These are phyloP conservation scores for Hyphopichia homilentoma DNA, from an alignment of 805 yeast species.

Conservation along the genomic window DNA sequence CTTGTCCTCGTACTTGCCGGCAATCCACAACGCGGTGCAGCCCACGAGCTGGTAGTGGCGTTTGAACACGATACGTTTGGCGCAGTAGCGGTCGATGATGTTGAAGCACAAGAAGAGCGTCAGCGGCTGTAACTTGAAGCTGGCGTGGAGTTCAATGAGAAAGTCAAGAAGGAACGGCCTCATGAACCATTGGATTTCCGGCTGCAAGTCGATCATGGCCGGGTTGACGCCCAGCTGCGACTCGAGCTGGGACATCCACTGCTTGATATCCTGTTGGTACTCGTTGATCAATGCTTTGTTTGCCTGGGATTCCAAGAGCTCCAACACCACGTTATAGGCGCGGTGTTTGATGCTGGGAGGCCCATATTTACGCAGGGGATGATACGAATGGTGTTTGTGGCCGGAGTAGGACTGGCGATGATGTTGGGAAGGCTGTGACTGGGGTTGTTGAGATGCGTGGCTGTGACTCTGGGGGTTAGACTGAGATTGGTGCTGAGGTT, in stretches of 20 bases:
- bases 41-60: constrained; percentile 46
- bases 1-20: constrained; percentile 55
- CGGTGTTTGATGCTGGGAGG: constrained; percentile 27
- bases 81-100: constrained; percentile 44
- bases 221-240: constrained; percentile 39
- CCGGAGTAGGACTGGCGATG: neutral
- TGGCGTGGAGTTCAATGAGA: constrained; percentile 40
- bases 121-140: constrained; percentile 38
- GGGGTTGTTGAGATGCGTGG: constrained; percentile 5
- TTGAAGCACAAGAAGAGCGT: constrained; percentile 42
- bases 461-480: no score
- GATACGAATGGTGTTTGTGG: neutral
- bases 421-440: neutral
- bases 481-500: no score
- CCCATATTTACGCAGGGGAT: constrained; percentile 13
- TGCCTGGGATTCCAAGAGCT: constrained; percentile 43
- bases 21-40: constrained; percentile 46
- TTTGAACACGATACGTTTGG: constrained; percentile 44
- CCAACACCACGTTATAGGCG: constrained; percentile 42
- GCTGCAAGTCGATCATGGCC: constrained; percentile 48
- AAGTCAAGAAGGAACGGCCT: constrained; percentile 43
- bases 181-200: constrained; percentile 48
- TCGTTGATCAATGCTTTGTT: constrained; percentile 42
- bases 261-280: constrained; percentile 36
- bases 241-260: constrained; percentile 40